These are phyloP conservation scores for Thelonectria blattea DNA, from an alignment of 2,329 filamentous ascomycete genomes.

Conservation along the genomic window DNA sequence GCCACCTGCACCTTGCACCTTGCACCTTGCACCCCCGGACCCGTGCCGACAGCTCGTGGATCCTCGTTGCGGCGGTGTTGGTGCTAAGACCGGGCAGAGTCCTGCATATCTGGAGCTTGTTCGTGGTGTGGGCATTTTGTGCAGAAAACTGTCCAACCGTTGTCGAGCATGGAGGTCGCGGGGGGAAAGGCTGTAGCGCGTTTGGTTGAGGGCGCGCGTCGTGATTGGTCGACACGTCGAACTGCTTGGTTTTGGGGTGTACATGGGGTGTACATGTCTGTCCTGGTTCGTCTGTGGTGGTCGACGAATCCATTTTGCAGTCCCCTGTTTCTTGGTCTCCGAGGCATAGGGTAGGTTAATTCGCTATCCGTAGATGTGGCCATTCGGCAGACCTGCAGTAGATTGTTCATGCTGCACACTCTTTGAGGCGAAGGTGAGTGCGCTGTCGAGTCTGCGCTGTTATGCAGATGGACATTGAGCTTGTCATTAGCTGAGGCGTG, in stretches of 20 bases:
- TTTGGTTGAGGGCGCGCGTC: conserved; percentile 9
- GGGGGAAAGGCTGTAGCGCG: conserved; percentile 23
- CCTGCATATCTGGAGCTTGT: background rate
- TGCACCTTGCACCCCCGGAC: no score
- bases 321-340: background rate
- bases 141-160: background rate
- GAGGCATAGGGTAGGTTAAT: conserved; percentile 16
- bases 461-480: background rate
- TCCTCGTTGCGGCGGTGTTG: conserved; percentile 7
- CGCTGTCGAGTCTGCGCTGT: conserved; percentile 12
- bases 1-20: no score
- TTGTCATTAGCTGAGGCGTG: background rate
- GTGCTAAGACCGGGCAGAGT: background rate
- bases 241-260: conserved; percentile 7
- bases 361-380: conserved; percentile 9
- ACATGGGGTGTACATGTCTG: conserved; percentile 26
- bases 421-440: conserved; percentile 9
- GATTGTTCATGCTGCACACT: conserved; percentile 23
- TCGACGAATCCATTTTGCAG: background rate
- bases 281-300: background rate
- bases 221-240: conserved; percentile 26
- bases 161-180: conserved; percentile 9
- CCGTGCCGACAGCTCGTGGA: conserved; percentile 7
- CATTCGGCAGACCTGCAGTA: conserved; percentile 32
- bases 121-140: no score